Evolutionary conservation across 2,329 filamentous ascomycete genomes (phyloP).

Genomic region (Aspergillus pseudoglaucus): DNA sequence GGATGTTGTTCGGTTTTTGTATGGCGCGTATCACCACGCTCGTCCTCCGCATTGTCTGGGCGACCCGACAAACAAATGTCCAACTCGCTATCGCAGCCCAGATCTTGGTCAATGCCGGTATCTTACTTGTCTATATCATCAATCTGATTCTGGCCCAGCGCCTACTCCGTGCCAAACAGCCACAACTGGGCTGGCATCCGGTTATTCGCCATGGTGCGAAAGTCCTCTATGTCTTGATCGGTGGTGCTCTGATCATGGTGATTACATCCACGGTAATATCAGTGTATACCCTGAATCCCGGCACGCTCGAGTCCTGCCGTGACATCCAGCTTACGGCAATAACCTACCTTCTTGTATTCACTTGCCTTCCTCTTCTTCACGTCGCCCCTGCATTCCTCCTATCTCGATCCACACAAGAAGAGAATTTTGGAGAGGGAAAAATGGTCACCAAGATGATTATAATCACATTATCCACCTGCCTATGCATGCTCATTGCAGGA

Average conservation of each 20-base stretch:
- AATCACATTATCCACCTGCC: constrained; percentile 50
- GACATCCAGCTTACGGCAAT: constrained; percentile 58
- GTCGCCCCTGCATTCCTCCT: constrained; percentile 43
- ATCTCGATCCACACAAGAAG: constrained; percentile 36
- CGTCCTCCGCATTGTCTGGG: constrained; percentile 52
- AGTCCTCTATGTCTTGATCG: constrained; percentile 53
- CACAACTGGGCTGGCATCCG: constrained; percentile 61
- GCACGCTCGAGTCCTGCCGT: constrained; percentile 46
- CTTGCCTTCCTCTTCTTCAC: constrained; percentile 61
- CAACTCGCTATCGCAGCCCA: constrained; percentile 51
- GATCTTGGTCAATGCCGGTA: constrained; percentile 67
- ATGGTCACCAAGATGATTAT: constrained; percentile 62
- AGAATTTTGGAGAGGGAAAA: constrained; percentile 61
- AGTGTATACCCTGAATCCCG: constrained; percentile 58
- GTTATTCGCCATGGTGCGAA: constrained; percentile 49
- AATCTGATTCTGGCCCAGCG: constrained; percentile 74
- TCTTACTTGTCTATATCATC: constrained; percentile 67
- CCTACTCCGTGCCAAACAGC: constrained; percentile 66
- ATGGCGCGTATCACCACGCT: constrained; percentile 44
- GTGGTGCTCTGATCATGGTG: constrained; percentile 57
- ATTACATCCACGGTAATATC: constrained; percentile 58
- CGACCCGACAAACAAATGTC: constrained; percentile 39
- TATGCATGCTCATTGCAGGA: constrained; percentile 58
- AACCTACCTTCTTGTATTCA: constrained; percentile 57
- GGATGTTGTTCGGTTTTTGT: constrained; percentile 43